A percentile compares a stretch with the other conserved stretches of the same genome.
These are phyloP conservation scores for Mucor indicus DNA, from an alignment of 371 early-diverging fungal genomes.

Conservation along the genomic window DNA sequence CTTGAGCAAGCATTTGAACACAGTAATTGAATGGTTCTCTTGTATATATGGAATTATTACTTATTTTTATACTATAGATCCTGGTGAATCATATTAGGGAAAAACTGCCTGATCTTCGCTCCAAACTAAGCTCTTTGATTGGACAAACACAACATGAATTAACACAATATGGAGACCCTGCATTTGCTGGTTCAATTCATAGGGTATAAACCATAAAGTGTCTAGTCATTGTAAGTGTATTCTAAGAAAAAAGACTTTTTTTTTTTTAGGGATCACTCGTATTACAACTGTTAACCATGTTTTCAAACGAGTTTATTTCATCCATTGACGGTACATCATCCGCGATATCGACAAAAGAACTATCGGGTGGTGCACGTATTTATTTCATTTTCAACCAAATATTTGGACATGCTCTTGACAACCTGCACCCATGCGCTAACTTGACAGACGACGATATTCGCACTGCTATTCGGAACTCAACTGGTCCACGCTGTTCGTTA, in stretches of 20 bases:
- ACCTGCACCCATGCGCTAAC: constrained; percentile 75
- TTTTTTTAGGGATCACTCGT: constrained; percentile 59
- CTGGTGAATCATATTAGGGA: constrained; percentile 81
- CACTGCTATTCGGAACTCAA: constrained; percentile 88
- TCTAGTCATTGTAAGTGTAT: neutral
- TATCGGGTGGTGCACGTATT: constrained; percentile 88
- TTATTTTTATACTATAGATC: constrained; percentile 33
- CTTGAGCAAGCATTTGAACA: constrained; percentile 28
- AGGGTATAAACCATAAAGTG: constrained; percentile 35
- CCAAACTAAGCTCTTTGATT: constrained; percentile 74
- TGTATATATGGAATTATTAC: neutral
- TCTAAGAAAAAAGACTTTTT: neutral
- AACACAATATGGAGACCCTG: constrained; percentile 67
- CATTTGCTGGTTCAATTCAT: constrained; percentile 55
- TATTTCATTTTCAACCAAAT: constrained; percentile 88
- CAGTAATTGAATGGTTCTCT: constrained; percentile 9
- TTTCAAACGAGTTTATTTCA: constrained; percentile 76
- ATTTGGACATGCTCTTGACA: constrained; percentile 77
- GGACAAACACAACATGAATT: constrained; percentile 82
- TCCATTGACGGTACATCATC: constrained; percentile 80
- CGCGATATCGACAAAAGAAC: constrained; percentile 88
- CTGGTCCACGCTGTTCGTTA: constrained; percentile 82
- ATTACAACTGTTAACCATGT: constrained; percentile 77
- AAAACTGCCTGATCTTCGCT: constrained; percentile 78
- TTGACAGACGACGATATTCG: constrained; percentile 83